Base-by-base conservation (phyloP, 2,329 filamentous ascomycete species). In the Annulohypoxylon truncatum region DNA sequence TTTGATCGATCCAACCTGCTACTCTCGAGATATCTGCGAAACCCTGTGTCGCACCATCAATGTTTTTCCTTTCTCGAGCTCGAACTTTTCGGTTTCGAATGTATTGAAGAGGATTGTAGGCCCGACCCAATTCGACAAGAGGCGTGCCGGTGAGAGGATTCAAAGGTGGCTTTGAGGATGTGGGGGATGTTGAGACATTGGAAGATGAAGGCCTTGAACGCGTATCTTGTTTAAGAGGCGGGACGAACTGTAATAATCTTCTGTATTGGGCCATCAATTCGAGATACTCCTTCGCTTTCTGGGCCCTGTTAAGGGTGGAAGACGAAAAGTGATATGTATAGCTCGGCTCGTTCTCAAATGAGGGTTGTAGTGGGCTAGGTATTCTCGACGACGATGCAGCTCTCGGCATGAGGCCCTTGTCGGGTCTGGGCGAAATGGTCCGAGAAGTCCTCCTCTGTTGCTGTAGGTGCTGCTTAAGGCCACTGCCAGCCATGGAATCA, bases 61-160 rank as follows among this genome's bases (percentile, higher is more conserved):
- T 90, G 0, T 86, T 80, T 69, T 87, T 90, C 40, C 92, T 87
- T 79, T 96, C 92, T 13, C 94, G 87, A 24, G 91, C 90, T 67
- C 96, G 87, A 10, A 96, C 87, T 76, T 94, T 95, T 50, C 95
- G 87, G 75, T 99, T 98, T 18, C 96, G 90, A 59, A 98, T 92
- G 72, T 93, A 93, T 78, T 98, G 96, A 22, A 99, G 80, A 3
- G 95, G 96, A 76, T 99, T 97, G 77, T 98, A 98, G 1, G 84
- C 81, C 55, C 94, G 89, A 3, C 92, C 91, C 6, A 90, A 77
- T 62, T 74, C 42, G 77, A 73, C 66, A 77, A 77, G 65, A 72
- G 77, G 69, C 72, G 78, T 26, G 74, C 73, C 62, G 66, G 76
- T 62, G 38, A 58, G 72, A 78, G 66, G 44, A 22, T 52, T 82